These are phyloP conservation scores for Hypoxylon sp. DNA, from an alignment of 2,329 filamentous ascomycete genomes.

Conservation along the genomic window DNA sequence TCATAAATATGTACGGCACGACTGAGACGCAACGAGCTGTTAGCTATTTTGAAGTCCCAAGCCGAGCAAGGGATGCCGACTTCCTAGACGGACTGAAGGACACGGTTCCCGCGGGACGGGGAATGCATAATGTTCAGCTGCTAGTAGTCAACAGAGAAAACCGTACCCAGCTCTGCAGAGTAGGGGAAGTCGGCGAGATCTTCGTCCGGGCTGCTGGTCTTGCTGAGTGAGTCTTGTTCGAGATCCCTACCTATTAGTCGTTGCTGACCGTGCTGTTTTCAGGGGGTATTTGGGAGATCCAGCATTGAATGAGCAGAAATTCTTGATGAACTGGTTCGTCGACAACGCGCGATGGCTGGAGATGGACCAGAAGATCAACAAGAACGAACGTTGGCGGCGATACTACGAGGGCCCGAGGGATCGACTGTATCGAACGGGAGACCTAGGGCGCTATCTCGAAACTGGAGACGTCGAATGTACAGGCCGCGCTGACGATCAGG, in stretches of 20 bases:
- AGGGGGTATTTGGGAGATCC: constrained; percentile 70
- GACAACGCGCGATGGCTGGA: constrained; percentile 74
- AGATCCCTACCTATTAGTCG: neutral
- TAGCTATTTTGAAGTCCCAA: constrained; percentile 74
- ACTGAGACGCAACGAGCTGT: constrained; percentile 79
- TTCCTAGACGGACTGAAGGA: constrained; percentile 72
- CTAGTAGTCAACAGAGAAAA: constrained; percentile 72
- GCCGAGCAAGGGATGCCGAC: constrained; percentile 63
- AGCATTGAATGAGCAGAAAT: constrained; percentile 74
- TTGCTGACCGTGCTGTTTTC: constrained; percentile 2
- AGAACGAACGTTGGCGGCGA: constrained; percentile 76
- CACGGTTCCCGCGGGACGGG: constrained; percentile 74
- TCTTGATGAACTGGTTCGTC: constrained; percentile 86
- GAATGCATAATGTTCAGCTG: constrained; percentile 79
- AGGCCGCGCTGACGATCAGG: constrained; percentile 88
- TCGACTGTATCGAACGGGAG: constrained; percentile 85
- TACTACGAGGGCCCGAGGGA: constrained; percentile 85
- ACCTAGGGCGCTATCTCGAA: constrained; percentile 68
- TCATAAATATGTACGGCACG: constrained; percentile 88
- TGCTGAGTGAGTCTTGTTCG: constrained; percentile 60
- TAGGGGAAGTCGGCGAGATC: constrained; percentile 29
- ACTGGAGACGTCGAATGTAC: constrained; percentile 50
- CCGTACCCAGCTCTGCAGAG: constrained; percentile 16
- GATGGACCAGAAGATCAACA: constrained; percentile 61
- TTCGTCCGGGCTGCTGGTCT: constrained; percentile 74